phyloP scores from a whole-genome alignment of 805 yeast species.

The Kregervanrija fluxuum region DNA sequence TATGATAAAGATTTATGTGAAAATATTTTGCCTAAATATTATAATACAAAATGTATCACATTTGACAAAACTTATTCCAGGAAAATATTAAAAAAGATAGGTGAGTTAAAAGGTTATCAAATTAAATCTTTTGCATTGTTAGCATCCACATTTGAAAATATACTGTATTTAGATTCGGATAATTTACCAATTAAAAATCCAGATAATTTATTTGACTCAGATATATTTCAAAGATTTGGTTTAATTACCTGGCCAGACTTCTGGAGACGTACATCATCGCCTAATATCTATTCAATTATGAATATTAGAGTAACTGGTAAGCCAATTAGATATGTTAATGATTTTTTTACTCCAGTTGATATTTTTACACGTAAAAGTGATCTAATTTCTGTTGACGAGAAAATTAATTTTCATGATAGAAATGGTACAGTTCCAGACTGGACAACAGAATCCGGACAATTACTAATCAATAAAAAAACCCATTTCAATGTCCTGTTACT shows the following conservation, averaged over 20 bases:
- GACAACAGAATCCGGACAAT: slow-evolving; percentile 63
- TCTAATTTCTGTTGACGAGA: slow-evolving; percentile 14
- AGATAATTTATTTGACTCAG: slow-evolving; percentile 26
- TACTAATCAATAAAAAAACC: slow-evolving; percentile 46
- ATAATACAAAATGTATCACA: slow-evolving; percentile 36
- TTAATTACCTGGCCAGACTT: slow-evolving; percentile 71
- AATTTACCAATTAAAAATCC: slow-evolving; percentile 38
- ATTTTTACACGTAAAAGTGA: slow-evolving; percentile 27
- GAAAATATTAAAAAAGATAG: slow-evolving; percentile 12
- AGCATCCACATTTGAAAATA: slow-evolving; percentile 39
- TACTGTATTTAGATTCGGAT: slow-evolving; percentile 41
- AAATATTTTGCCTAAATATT: slow-evolving; percentile 28
- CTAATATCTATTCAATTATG: slow-evolving; percentile 39
- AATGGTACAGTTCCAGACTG: slow-evolving; percentile 59
- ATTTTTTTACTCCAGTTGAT: slow-evolving; percentile 17
- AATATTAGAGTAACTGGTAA: slow-evolving; percentile 24
- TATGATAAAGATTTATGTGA: slow-evolving; percentile 25
- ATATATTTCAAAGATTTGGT: slow-evolving; percentile 42
- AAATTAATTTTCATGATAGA: slow-evolving; percentile 48
- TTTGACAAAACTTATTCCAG: slow-evolving; percentile 31
- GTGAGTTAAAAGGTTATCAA: slow-evolving; percentile 30
- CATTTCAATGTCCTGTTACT: slow-evolving; percentile 53
- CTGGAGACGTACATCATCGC: slow-evolving; percentile 66
- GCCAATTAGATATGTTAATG: slow-evolving; percentile 19
- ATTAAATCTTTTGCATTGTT: slow-evolving; percentile 36